phyloP scores from a whole-genome alignment of 352 stramenopile genomes.

The Phytophthora kernoviae region DNA sequence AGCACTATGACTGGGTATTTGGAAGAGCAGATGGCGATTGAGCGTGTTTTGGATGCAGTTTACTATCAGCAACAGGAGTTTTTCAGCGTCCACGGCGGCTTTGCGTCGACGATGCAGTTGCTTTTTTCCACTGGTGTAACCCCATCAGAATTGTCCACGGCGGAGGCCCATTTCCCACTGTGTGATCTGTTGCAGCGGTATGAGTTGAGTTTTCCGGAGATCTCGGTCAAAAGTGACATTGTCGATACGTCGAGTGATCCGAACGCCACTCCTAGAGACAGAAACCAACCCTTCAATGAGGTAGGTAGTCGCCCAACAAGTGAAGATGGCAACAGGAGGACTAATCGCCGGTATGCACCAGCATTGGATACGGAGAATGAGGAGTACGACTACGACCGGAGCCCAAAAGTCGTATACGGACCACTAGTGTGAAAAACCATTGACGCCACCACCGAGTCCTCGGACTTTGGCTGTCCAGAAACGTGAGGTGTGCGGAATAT shows the following conservation, averaged over 20 bases:
- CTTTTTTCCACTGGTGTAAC: constrained; percentile 33
- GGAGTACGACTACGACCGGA: constrained; percentile 4
- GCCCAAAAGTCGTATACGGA: background rate
- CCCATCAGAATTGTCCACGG: constrained; percentile 4
- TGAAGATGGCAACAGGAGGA: constrained; percentile 2
- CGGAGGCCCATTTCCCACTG: constrained; percentile 26
- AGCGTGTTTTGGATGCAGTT: constrained; percentile 62
- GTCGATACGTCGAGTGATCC: background rate
- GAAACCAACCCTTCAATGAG: background rate
- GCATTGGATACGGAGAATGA: constrained; percentile 27
- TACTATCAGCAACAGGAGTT: constrained; percentile 75
- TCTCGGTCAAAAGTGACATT: constrained; percentile 24
- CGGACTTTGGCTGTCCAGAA: constrained; percentile 25
- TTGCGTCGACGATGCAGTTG: constrained; percentile 45
- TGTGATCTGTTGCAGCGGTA: constrained; percentile 35
- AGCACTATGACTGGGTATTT: constrained; percentile 43
- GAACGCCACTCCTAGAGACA: background rate
- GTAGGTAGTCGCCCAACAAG: background rate
- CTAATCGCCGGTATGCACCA: constrained; percentile 24
- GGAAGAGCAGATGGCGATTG: constrained; percentile 55
- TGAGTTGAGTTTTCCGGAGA: constrained; percentile 37
- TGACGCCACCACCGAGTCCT: constrained; percentile 19
- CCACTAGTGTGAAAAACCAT: background rate
- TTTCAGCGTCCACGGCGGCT: constrained; percentile 41
- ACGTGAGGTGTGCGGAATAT: constrained; percentile 25